These are phyloP conservation scores for Suillus hirtellus DNA, from an alignment of 768 basidiomycete genomes.

Conservation along the genomic window DNA sequence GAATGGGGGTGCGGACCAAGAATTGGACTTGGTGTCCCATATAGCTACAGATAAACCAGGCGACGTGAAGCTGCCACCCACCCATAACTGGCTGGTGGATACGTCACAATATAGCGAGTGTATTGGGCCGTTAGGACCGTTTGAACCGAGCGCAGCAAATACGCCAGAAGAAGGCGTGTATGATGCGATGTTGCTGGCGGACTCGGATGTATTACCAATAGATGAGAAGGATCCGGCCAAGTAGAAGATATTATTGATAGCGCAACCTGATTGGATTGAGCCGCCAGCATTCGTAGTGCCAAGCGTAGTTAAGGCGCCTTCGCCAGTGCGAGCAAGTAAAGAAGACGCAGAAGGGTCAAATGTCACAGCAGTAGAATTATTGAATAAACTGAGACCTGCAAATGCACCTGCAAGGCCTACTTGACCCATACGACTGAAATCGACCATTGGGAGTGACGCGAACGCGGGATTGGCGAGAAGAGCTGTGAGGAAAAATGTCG, in stretches of 20 bases:
- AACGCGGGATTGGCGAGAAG: conserved; percentile 19
- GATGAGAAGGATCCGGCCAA: conserved; percentile 84
- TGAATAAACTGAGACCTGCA: conserved; percentile 79
- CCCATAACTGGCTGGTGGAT: conserved; percentile 68
- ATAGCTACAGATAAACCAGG: conserved; percentile 69
- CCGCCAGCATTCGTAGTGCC: conserved; percentile 84
- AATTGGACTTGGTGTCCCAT: conserved; percentile 59
- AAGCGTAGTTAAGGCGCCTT: conserved; percentile 68
- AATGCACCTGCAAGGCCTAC: conserved; percentile 90
- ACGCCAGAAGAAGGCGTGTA: conserved; percentile 60
- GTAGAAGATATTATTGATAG: conserved; percentile 68
- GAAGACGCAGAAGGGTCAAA: conserved; percentile 76
- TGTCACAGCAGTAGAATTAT: conserved; percentile 51
- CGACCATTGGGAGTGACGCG: conserved; percentile 56
- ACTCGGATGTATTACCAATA: conserved; percentile 49
- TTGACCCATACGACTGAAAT: conserved; percentile 84
- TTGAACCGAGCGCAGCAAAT: conserved; percentile 63
- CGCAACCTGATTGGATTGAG: conserved; percentile 70
- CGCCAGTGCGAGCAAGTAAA: conserved; percentile 60
- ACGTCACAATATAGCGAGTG: conserved; percentile 76
- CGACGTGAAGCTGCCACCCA: conserved; percentile 72
- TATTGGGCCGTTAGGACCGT: conserved; percentile 76
- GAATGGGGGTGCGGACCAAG: conserved; percentile 83
- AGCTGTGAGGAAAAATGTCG: conserved; percentile 23
- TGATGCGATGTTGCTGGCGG: conserved; percentile 70